A percentile compares a stretch with the other conserved stretches of the same genome.
phyloP scores from a whole-genome alignment of 495 filamentous ascomycete genomes.

The Usnea hakonensis region DNA sequence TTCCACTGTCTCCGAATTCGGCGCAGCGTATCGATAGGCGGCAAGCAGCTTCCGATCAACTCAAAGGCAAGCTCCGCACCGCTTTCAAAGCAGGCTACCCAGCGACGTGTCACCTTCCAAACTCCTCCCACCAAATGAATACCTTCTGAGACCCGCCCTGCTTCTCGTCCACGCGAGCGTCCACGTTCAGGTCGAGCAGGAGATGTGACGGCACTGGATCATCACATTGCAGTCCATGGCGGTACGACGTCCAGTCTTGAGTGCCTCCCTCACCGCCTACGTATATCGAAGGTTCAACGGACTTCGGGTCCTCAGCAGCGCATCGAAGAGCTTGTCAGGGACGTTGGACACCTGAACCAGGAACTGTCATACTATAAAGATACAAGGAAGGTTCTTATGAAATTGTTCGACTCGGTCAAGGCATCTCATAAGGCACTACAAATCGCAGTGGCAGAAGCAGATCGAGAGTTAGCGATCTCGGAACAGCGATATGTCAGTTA shows the following conservation, averaged over 20 bases:
- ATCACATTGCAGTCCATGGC: neutral
- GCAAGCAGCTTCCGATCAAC: too few relatives aligned
- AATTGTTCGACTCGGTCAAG: neutral
- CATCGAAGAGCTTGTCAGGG: neutral
- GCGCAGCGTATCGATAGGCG: too few relatives aligned
- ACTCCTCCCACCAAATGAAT: neutral
- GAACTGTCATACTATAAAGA: constrained; percentile 7
- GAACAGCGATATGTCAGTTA: too few relatives aligned
- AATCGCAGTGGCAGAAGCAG: neutral
- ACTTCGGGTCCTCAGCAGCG: neutral
- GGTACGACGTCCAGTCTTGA: neutral
- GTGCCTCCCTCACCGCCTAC: too few relatives aligned
- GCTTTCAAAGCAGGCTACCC: too few relatives aligned
- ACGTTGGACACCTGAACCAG: too few relatives aligned
- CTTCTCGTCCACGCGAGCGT: neutral
- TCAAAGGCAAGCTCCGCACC: too few relatives aligned
- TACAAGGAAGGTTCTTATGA: neutral
- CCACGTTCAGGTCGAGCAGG: constrained; percentile 6
- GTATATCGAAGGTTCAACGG: constrained; percentile 1
- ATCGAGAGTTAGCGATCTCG: too few relatives aligned
- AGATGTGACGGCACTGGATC: neutral
- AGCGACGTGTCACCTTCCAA: neutral
- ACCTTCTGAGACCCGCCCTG: neutral
- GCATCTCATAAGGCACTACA: neutral
- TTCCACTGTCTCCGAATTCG: too few relatives aligned